Evolutionary conservation across 2,329 filamentous ascomycete genomes (phyloP).

Genomic region (Cyphellophora attinorum): DNA sequence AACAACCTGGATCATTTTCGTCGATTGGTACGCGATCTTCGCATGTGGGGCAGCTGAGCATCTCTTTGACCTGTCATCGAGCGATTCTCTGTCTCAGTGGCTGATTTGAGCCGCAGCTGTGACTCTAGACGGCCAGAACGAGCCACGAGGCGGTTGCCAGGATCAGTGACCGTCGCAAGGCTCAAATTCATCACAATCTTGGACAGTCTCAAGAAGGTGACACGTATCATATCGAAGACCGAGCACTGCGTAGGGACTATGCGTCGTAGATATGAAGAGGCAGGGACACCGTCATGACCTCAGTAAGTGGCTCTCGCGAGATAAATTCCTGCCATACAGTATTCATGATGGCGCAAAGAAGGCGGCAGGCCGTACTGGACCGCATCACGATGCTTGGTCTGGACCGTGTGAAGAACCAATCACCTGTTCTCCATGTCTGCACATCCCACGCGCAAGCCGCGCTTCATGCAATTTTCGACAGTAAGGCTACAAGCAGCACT

Average conservation of each 20-base stretch:
- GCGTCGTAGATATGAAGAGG: not conserved
- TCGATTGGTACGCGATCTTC: too few relatives aligned
- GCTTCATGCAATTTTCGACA: not conserved
- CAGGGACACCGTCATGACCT: not conserved
- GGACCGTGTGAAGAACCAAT: not conserved
- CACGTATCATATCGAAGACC: not conserved
- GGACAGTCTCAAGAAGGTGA: not conserved
- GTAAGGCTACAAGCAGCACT: not conserved
- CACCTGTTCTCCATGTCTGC: not conserved
- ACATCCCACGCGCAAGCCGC: not conserved
- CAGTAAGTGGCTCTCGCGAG: not conserved
- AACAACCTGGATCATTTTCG: not conserved
- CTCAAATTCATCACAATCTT: not conserved
- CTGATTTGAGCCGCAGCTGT: not conserved
- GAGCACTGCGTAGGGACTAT: not conserved
- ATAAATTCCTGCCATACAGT: slow-evolving; percentile 1
- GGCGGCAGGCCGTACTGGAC: not conserved
- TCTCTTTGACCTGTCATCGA: too few relatives aligned
- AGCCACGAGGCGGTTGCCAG: not conserved
- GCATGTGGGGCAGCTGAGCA: too few relatives aligned
- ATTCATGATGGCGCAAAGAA: not conserved
- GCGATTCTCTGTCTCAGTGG: not conserved
- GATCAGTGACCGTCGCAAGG: not conserved
- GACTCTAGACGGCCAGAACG: not conserved
- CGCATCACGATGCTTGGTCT: not conserved